phyloP scores from a whole-genome alignment of 2,329 filamentous ascomycete species.

The Aspergillus latus region DNA sequence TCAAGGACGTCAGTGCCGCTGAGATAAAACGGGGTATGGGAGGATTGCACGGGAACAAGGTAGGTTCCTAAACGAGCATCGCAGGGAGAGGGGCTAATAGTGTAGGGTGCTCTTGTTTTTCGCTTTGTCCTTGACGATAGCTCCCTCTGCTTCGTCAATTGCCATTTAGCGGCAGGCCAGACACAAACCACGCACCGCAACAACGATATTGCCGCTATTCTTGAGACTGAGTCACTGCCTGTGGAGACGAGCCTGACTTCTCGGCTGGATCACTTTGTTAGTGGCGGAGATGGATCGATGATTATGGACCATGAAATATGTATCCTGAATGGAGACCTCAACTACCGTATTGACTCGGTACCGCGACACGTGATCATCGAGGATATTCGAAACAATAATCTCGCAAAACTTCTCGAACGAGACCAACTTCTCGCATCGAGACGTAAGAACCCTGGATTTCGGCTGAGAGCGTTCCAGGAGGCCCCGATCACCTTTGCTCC shows the following conservation, averaged over 20 bases:
- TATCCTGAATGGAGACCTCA: slow-evolving; percentile 91
- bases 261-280: slow-evolving; percentile 76
- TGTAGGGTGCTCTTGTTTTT: slow-evolving; percentile 75
- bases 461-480: slow-evolving; percentile 86
- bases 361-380: slow-evolving; percentile 88
- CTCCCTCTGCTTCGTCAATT: slow-evolving; percentile 94
- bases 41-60: slow-evolving; percentile 91
- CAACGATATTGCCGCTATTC: slow-evolving; percentile 85
- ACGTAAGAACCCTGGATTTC: slow-evolving; percentile 85
- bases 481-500: slow-evolving; percentile 86
- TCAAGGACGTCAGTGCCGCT: slow-evolving; percentile 73
- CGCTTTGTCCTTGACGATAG: slow-evolving; percentile 94
- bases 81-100: neutral
- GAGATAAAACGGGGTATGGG: slow-evolving; percentile 97
- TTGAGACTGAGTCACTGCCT: slow-evolving; percentile 76
- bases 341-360: slow-evolving; percentile 98
- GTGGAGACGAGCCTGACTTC: slow-evolving; percentile 65
- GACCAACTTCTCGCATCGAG: slow-evolving; percentile 89
- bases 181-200: slow-evolving; percentile 86
- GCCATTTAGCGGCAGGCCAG: slow-evolving; percentile 92
- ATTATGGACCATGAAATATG: slow-evolving; percentile 98
- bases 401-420: slow-evolving; percentile 82
- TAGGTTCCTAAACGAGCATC: slow-evolving; percentile 26
- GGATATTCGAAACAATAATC: slow-evolving; percentile 76
- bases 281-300: slow-evolving; percentile 90